Evolutionary conservation across 306 rosid genomes (phyloP).

Genomic region (Cajanus cajan): DNA sequence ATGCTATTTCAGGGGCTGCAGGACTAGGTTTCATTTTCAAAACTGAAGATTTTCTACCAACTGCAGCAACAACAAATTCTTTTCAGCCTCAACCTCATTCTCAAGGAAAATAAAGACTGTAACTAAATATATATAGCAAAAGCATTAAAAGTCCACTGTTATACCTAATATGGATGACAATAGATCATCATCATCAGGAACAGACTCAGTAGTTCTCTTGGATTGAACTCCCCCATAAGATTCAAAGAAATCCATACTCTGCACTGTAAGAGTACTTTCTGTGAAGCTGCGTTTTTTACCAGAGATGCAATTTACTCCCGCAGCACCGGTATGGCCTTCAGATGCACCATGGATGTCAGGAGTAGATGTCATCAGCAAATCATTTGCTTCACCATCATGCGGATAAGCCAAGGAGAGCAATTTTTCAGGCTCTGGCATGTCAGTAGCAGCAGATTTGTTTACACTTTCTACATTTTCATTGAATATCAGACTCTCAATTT

Average conservation of each 20-base stretch:
- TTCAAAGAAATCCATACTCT: slow-evolving; percentile 67
- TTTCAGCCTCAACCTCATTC: slow-evolving; percentile 34
- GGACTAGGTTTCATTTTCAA: slow-evolving; percentile 87
- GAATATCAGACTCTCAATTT: slow-evolving; percentile 37
- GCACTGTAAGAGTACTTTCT: slow-evolving; percentile 75
- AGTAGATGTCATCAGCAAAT: slow-evolving; percentile 58
- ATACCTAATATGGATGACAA: slow-evolving; percentile 97
- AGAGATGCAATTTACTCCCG: slow-evolving; percentile 41
- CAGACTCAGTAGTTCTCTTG: slow-evolving; percentile 57
- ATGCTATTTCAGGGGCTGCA: slow-evolving; percentile 50
- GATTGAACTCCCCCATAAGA: slow-evolving; percentile 63
- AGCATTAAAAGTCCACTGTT: background rate
- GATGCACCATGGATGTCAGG: slow-evolving; percentile 52
- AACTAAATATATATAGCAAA: slow-evolving; percentile 5
- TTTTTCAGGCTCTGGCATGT: slow-evolving; percentile 77
- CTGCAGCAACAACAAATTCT: slow-evolving; percentile 50
- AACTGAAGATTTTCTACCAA: slow-evolving; percentile 84
- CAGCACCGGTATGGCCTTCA: slow-evolving; percentile 42
- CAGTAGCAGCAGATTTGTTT: slow-evolving; percentile 51
- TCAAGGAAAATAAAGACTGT: slow-evolving; percentile 5
- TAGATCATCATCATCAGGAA: slow-evolving; percentile 96
- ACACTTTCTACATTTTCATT: slow-evolving; percentile 35
- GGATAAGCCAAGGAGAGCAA: slow-evolving; percentile 59
- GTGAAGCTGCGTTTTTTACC: slow-evolving; percentile 86
- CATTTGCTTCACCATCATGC: slow-evolving; percentile 42